phyloP scores from a whole-genome alignment of 1,284 basidiomycete species.

The Mycocalia duriaeana region DNA sequence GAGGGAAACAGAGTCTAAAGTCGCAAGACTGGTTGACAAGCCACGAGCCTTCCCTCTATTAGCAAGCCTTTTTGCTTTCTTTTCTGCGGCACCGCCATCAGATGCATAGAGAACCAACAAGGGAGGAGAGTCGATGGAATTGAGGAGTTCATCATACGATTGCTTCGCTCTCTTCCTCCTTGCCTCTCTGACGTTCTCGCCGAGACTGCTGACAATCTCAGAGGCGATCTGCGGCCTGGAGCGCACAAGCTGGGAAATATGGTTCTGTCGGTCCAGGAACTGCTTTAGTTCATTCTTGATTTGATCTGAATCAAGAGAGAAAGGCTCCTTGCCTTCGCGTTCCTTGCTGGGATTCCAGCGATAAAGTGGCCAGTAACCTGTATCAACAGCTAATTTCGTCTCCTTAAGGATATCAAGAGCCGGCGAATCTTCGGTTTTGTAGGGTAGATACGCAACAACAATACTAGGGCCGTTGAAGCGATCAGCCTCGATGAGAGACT shows the following conservation, averaged over 20 bases:
- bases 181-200: slow-evolving; percentile 80
- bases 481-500: slow-evolving; percentile 90
- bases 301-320: slow-evolving; percentile 88
- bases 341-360: slow-evolving; percentile 93
- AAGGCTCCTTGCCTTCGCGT: slow-evolving; percentile 73
- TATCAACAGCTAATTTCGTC: slow-evolving; percentile 94
- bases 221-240: slow-evolving; percentile 78
- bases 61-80: slow-evolving; percentile 87
- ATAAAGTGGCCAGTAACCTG: slow-evolving; percentile 98
- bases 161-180: slow-evolving; percentile 82
- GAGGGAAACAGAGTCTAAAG: slow-evolving; percentile 76
- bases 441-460: slow-evolving; percentile 93
- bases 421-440: slow-evolving; percentile 68
- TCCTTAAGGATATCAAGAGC: slow-evolving; percentile 91
- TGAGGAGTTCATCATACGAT: slow-evolving; percentile 83
- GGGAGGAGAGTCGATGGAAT: slow-evolving; percentile 85
- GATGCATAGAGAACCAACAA: slow-evolving; percentile 89
- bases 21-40: slow-evolving; percentile 67
- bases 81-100: slow-evolving; percentile 93
- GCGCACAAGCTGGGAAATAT: slow-evolving; percentile 87
- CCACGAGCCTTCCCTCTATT: slow-evolving; percentile 84
- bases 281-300: slow-evolving; percentile 93
- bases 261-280: slow-evolving; percentile 96
- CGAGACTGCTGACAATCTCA: slow-evolving; percentile 83
- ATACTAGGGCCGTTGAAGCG: slow-evolving; percentile 87